Evolutionary conservation across 2,329 filamentous ascomycete species (phyloP).

Genomic region (Sporothrix protearum): DNA sequence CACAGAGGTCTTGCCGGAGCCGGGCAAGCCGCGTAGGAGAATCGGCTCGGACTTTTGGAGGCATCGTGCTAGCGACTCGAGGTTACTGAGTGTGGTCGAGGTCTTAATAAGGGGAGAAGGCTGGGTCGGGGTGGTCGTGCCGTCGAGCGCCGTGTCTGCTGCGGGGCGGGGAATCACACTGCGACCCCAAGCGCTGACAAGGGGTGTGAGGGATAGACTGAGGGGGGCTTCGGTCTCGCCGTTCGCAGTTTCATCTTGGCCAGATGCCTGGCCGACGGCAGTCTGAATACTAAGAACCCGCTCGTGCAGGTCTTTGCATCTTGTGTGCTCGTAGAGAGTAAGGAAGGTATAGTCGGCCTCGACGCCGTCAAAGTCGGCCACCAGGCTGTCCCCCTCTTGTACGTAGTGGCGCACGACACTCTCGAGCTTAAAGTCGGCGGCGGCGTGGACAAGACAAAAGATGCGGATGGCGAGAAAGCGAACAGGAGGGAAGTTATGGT

Average conservation of each 20-base stretch:
- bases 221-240: slow-evolving; percentile 16
- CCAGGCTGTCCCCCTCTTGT: slow-evolving; percentile 55
- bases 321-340: slow-evolving; percentile 55
- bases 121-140: slow-evolving; percentile 24
- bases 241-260: slow-evolving; percentile 13
- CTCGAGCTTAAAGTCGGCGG: slow-evolving; percentile 75
- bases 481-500: slow-evolving; percentile 56
- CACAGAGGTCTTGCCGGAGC: slow-evolving; percentile 85
- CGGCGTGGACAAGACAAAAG: slow-evolving; percentile 73
- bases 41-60: slow-evolving; percentile 68
- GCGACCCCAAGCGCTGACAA: slow-evolving; percentile 62
- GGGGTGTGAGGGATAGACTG: slow-evolving; percentile 48
- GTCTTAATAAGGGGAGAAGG: slow-evolving; percentile 63
- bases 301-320: slow-evolving; percentile 46
- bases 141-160: slow-evolving; percentile 33
- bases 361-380: slow-evolving; percentile 71
- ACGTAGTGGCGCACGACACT: slow-evolving; percentile 65
- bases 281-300: slow-evolving; percentile 41
- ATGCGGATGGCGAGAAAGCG: slow-evolving; percentile 79
- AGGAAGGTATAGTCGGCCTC: slow-evolving; percentile 75
- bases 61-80: slow-evolving; percentile 63
- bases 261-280: neutral
- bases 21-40: slow-evolving; percentile 75
- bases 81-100: slow-evolving; percentile 66
- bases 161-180: slow-evolving; percentile 64